Percentiles rank a stretch among this genome's conserved stretches.
Conservation (phyloP, 495 filamentous ascomycete species). For the Xylaria curta region DNA sequence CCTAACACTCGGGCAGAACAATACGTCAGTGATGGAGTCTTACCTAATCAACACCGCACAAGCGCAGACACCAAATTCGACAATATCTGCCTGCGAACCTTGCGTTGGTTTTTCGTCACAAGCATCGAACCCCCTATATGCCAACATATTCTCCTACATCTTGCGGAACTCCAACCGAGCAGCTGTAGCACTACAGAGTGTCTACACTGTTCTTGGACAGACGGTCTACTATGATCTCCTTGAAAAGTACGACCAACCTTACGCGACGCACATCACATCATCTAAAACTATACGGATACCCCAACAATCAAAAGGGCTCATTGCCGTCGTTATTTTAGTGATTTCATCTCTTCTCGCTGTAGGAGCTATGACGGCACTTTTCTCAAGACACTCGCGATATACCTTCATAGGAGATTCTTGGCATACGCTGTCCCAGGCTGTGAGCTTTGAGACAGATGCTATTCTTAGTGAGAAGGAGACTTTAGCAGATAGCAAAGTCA, state of each 20-base stretch:
- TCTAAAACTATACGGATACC: slow-evolving; percentile 6
- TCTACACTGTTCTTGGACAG: slow-evolving; percentile 2
- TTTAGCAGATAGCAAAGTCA: background rate
- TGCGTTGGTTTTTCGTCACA: background rate
- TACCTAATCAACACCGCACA: slow-evolving; percentile 5
- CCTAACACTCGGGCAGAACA: background rate
- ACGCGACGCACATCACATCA: background rate
- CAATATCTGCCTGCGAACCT: background rate
- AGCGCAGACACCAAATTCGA: slow-evolving; percentile 6
- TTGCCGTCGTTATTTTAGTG: background rate
- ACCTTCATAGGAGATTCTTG: background rate
- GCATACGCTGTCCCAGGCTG: slow-evolving; percentile 9
- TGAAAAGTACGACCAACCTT: slow-evolving; percentile 5
- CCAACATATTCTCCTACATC: slow-evolving; percentile 6
- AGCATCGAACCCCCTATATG: background rate
- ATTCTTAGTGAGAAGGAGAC: background rate
- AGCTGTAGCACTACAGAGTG: slow-evolving; percentile 6
- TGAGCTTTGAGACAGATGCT: background rate
- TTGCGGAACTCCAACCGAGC: background rate
- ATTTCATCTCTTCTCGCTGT: background rate
- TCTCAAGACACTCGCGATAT: background rate
- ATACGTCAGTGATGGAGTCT: background rate
- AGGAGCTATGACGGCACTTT: background rate
- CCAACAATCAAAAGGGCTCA: background rate
- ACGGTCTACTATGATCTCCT: slow-evolving; percentile 5